A percentile compares a stretch with the other conserved stretches of the same genome.
phyloP scores from a whole-genome alignment of 2,329 filamentous ascomycete genomes.

The Penicillium sp. region DNA sequence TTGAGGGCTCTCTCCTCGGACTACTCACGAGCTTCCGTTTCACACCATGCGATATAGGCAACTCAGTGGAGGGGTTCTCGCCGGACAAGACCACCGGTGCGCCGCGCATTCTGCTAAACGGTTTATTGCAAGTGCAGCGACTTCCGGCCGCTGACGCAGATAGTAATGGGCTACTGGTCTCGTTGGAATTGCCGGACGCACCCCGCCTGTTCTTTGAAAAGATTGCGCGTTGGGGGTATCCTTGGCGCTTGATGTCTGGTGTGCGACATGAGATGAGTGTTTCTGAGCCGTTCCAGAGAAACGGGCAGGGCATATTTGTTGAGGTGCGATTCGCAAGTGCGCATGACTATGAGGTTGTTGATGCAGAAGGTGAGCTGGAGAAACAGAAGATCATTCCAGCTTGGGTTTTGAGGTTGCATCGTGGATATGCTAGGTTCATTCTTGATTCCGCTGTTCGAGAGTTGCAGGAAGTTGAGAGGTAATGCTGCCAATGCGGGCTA shows the following conservation, averaged over 20 bases:
- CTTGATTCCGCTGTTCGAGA: constrained; percentile 13
- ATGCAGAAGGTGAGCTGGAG: constrained; percentile 12
- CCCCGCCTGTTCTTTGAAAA: constrained; percentile 26
- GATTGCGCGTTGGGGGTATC: constrained; percentile 29
- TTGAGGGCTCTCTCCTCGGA: constrained; percentile 19
- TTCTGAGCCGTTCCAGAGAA: constrained; percentile 19
- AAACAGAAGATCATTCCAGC: constrained; percentile 25
- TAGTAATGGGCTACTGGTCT: constrained; percentile 21
- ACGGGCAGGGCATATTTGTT: constrained; percentile 15
- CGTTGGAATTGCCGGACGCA: constrained; percentile 18
- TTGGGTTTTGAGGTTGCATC: constrained; percentile 24
- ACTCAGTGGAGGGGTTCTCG: constrained; percentile 10
- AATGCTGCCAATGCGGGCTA: neutral
- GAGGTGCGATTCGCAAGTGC: constrained; percentile 28
- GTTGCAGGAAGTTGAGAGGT: neutral
- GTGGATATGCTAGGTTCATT: constrained; percentile 27
- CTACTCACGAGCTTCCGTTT: constrained; percentile 10
- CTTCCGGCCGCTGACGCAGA: constrained; percentile 1
- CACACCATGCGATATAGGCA: constrained; percentile 21
- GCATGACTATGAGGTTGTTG: constrained; percentile 28
- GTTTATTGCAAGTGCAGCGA: constrained; percentile 16
- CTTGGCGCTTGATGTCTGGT: constrained; percentile 26
- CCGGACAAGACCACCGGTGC: neutral
- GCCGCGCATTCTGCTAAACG: constrained; percentile 21
- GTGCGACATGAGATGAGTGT: constrained; percentile 29